Conservation (phyloP, 2,329 filamentous ascomycete species). For the Alternaria novae-zelandiae region DNA sequence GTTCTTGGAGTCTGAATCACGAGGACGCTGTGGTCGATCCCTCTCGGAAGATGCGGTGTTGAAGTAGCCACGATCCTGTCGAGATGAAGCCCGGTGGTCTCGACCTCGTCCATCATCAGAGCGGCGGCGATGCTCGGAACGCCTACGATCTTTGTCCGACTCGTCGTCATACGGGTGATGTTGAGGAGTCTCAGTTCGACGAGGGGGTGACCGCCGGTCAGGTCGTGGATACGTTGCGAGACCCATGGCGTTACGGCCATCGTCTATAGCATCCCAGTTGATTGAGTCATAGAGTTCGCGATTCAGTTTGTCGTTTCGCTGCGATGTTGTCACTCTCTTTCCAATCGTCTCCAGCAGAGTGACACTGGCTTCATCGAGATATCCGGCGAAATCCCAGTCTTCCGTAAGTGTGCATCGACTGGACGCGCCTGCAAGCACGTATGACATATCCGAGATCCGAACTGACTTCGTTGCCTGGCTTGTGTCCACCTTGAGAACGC, state of each 20-base stretch:
- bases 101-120: background rate
- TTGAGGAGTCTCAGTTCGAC: background rate
- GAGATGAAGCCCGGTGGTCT: background rate
- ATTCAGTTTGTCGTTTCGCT: background rate
- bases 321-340: background rate
- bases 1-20: background rate
- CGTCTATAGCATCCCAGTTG: background rate
- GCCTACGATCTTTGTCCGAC: background rate
- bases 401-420: background rate
- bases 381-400: background rate
- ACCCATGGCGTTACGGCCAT: background rate
- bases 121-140: background rate
- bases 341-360: background rate
- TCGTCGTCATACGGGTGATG: background rate
- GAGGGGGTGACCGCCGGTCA: background rate
- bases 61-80: background rate
- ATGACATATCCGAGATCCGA: background rate
- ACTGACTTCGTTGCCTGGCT: background rate
- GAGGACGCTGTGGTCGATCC: background rate
- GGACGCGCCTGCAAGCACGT: background rate
- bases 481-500: background rate
- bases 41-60: background rate
- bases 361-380: background rate
- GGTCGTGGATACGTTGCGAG: background rate
- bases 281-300: background rate